Evolutionary conservation across 345 rosid species (phyloP), one percentile per base, ranked within the genome.

Genomic region (Fremontodendron californicum): DNA sequence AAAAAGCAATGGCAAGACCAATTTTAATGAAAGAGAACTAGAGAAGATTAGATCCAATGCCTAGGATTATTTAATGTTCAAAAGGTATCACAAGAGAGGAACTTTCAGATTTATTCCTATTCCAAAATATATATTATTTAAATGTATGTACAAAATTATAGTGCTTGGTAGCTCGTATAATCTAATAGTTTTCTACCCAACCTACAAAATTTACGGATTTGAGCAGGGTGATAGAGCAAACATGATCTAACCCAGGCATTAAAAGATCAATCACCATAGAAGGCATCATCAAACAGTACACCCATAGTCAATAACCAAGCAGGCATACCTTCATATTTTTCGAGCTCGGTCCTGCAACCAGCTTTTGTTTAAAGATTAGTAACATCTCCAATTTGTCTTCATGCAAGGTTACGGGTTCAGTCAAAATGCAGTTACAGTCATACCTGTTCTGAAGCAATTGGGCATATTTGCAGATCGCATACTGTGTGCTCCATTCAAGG

Each of bases 141-240:
- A 78, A 80, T 64, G 81, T 61, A 76, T 79, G 62, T 84, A 87
- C 87, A 85, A 74, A 78, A 79, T 62, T 77, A 69, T 40, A 62
- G 76, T 64, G 58, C 48, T 61, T 46, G 23, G 73, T 39, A 75
- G 61, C 76, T 78, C 37, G 66, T 74, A 48, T 74, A 27, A 39
- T 21, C 10, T 61, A 63, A 67, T 78, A 67, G 29, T 67, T 65
- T 52, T 75, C 77, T 71, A 43, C 71, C 19, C 69, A 73, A 51
- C 55, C 80, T 71, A 81, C 76, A 78, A 73, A 84, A 75, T 80
- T 42, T 80, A 81, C 68, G 74, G 27, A 58, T 11, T 23, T 10
- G 45, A 62, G 61, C 15, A 40, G 9, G 40, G 9, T 19, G 54
- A n/a, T 15, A 67, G n/a, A 35, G 46, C 1, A 48, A 15, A 40